Percentiles rank a stretch among this genome's conserved stretches.
phyloP scores from a whole-genome alignment of 140 eudicot species.

The Bidens hawaiensis region DNA sequence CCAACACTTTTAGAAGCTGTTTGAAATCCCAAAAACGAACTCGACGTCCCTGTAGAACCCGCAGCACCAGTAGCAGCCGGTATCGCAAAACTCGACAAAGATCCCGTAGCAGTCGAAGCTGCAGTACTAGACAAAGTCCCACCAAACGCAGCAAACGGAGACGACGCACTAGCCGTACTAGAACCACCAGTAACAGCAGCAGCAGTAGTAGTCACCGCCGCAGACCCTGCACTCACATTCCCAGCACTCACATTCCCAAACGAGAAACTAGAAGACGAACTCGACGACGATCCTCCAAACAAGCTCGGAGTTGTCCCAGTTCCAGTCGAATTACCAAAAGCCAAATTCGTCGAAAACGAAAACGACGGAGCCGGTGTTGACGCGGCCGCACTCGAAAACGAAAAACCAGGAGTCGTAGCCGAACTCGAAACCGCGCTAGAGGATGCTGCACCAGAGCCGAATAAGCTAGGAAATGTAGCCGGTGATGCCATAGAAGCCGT shows the following conservation, averaged over 20 bases:
- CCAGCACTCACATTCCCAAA: constrained; percentile 24
- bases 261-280: constrained; percentile 35
- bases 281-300: constrained; percentile 15
- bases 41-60: constrained; percentile 37
- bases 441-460: constrained; percentile 13
- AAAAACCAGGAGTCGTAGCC: constrained; percentile 9
- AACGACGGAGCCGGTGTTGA: constrained; percentile 40
- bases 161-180: constrained; percentile 7
- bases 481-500: constrained; percentile 1
- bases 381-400: constrained; percentile 22
- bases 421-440: constrained; percentile 22
- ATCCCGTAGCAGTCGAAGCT: constrained; percentile 28
- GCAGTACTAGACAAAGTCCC: constrained; percentile 26
- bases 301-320: constrained; percentile 10
- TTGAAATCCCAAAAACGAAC: constrained; percentile 45
- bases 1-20: constrained; percentile 34
- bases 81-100: constrained; percentile 41
- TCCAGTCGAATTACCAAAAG: too few relatives aligned
- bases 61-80: constrained; percentile 30
- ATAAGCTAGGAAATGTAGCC: constrained; percentile 14
- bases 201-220: constrained; percentile 26
- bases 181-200: constrained; percentile 24
- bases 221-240: constrained; percentile 19
- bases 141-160: constrained; percentile 27
- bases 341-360: too few relatives aligned